Base-by-base conservation (phyloP, 768 basidiomycete species). In the Tremella mesenterica region DNA sequence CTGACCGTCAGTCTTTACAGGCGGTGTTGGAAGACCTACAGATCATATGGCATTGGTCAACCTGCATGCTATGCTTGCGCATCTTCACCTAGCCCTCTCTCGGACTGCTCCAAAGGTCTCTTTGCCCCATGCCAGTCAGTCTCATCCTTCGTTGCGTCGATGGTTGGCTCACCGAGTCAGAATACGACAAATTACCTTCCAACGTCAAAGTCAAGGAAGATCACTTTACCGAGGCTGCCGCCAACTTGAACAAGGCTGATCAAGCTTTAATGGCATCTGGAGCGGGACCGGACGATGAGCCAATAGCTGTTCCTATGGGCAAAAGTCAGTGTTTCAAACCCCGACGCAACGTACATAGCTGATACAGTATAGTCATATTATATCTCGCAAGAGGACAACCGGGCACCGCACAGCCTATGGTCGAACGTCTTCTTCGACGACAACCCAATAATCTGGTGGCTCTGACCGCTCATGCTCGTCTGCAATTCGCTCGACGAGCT, bases 391-490 rank as follows among this genome's bases (percentile, higher is more conserved):
- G 81, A 3, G 81, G 86, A 20, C 80, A 83, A 14, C 81, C 89
- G 77, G 85, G 91, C 31, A 84, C 88, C 54, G 91, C 92, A 0
- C 74, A 84, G 60, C 80, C 83, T 18, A 81, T 85, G 1, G 92
- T 95, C 61, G 87, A 93, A 13, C 80, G 79, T 23, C 83, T 93
- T 9, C 77, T 96, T 8, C 76, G 76, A 1, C 78, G 81, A 57
- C 85, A 85, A 64, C 86, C 91, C 0, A 87, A 84, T 16, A 93
- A 97, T 67, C 68, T 95, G 4, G 81, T 92, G 30, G 91, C 92
- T 0, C 76, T 93, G 4, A 77, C 90, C 8, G 91, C 90, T 50
- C 89, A 92, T 84, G 93, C 86, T 0, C 81, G 92, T 50, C 86
- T 95, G 50, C 77, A 87, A 12, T 92, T 91, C 67, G 81, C 86